Percentiles rank a stretch among this genome's conserved stretches.
Conservation (phyloP, 257 asterid genomes). For the Nicotiana paniculata region DNA sequence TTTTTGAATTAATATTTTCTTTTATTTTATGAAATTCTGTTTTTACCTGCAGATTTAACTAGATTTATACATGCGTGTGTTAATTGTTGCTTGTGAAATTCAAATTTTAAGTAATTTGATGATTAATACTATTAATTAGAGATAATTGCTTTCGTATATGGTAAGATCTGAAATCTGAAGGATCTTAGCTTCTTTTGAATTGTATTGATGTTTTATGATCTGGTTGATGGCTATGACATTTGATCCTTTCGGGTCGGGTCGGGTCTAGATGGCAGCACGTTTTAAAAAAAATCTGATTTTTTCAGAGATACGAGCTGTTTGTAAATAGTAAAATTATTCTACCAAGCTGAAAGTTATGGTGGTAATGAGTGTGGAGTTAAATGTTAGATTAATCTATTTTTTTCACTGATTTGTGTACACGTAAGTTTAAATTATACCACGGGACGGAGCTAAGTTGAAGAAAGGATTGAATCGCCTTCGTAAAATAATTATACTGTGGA, state of each 20-base stretch:
- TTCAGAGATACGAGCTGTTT: not conserved
- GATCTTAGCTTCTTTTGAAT: not conserved
- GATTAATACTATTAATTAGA: not conserved
- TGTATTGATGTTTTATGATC: not conserved
- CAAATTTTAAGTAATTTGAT: not conserved
- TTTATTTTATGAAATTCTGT: not conserved
- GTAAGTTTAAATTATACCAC: not conserved
- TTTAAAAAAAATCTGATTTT: not conserved
- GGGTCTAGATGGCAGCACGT: not conserved
- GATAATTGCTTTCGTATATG: no score
- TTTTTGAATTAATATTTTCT: not conserved
- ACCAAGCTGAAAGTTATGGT: not conserved
- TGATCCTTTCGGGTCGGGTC: not conserved
- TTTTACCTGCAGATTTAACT: not conserved
- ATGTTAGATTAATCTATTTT: not conserved
- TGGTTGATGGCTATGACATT: not conserved
- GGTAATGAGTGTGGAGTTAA: not conserved
- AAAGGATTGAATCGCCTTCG: no score
- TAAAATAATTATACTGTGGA: no score
- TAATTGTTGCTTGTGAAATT: not conserved
- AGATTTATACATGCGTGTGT: not conserved
- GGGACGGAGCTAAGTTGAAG: no score
- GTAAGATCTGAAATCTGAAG: not conserved
- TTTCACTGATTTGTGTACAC: not conserved
- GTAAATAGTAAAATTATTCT: not conserved